Evolutionary conservation across 2,329 filamentous ascomycete genomes (phyloP).

Genomic region (Arthrobotrys sphaeroides): DNA sequence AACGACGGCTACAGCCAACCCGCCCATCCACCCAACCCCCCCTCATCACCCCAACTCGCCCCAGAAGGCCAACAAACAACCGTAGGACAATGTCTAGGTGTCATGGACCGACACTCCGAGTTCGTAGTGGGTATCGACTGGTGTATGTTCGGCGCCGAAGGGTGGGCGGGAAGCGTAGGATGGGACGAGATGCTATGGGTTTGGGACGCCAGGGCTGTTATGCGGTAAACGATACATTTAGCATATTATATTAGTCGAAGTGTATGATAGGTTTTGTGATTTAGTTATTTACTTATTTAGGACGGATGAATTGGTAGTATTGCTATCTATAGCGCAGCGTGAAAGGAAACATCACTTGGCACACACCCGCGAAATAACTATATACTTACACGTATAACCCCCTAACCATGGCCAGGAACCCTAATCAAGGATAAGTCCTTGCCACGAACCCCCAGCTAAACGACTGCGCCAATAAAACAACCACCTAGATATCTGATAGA

Average conservation of each 20-base stretch:
- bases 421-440: too few relatives aligned
- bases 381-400: too few relatives aligned
- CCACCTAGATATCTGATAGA: too few relatives aligned
- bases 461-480: too few relatives aligned
- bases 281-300: background rate
- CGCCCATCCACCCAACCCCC: slow-evolving; percentile 61
- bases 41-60: slow-evolving; percentile 58
- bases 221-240: too few relatives aligned
- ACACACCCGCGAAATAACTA: too few relatives aligned
- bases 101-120: slow-evolving; percentile 93
- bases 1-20: slow-evolving; percentile 72
- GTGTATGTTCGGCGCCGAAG: slow-evolving; percentile 94
- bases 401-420: too few relatives aligned
- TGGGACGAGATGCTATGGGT: slow-evolving; percentile 93
- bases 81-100: slow-evolving; percentile 76
- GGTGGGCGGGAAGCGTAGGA: slow-evolving; percentile 92
- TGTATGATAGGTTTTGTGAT: slow-evolving; percentile 26
- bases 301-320: background rate
- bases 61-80: background rate
- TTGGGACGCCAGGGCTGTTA: slow-evolving; percentile 83
- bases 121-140: slow-evolving; percentile 97
- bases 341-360: too few relatives aligned
- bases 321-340: background rate
- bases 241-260: too few relatives aligned
- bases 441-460: too few relatives aligned